These are phyloP conservation scores for Trifolium repens DNA, from an alignment of 306 rosid species.

Conservation along the genomic window DNA sequence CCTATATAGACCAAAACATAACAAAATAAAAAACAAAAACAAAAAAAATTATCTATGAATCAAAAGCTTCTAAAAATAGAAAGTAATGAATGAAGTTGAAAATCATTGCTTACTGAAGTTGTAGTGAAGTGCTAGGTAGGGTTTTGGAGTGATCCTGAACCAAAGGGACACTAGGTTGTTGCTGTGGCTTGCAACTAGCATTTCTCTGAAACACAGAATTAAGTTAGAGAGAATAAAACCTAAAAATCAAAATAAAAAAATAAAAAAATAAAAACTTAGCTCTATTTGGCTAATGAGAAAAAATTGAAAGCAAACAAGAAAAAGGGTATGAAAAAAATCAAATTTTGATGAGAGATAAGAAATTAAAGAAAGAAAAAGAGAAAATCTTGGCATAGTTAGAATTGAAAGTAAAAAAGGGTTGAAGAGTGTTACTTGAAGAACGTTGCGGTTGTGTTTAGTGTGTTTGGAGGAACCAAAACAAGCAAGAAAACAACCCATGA, in stretches of 20 bases:
- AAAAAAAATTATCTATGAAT: neutral
- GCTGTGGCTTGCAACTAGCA: conserved; percentile 47
- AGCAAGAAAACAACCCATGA: conserved; percentile 78
- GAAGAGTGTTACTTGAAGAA: conserved; percentile 51
- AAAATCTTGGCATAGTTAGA: conserved; percentile 3
- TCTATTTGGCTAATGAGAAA: conserved; percentile 37
- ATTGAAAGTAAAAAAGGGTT: neutral
- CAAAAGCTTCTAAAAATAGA: conserved; percentile 17
- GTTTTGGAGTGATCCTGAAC: conserved; percentile 48
- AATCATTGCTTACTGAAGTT: conserved; percentile 55
- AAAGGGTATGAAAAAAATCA: neutral
- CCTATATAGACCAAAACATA: conserved; percentile 44
- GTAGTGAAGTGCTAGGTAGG: conserved; percentile 37
- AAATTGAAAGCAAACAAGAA: neutral
- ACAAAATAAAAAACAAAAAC: neutral
- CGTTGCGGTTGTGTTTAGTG: conserved; percentile 52
- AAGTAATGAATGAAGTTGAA: conserved; percentile 11
- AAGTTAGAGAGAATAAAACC: neutral
- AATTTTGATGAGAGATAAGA: neutral
- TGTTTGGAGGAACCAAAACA: conserved; percentile 81
- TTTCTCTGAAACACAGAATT: conserved; percentile 52
- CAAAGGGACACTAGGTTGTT: conserved; percentile 47
- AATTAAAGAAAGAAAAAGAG: neutral
- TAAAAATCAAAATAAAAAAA: neutral
- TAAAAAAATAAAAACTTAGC: conserved; percentile 20